These are phyloP conservation scores for Leptodontidium sp. DNA, from an alignment of 2,329 filamentous ascomycete species.

Conservation along the genomic window DNA sequence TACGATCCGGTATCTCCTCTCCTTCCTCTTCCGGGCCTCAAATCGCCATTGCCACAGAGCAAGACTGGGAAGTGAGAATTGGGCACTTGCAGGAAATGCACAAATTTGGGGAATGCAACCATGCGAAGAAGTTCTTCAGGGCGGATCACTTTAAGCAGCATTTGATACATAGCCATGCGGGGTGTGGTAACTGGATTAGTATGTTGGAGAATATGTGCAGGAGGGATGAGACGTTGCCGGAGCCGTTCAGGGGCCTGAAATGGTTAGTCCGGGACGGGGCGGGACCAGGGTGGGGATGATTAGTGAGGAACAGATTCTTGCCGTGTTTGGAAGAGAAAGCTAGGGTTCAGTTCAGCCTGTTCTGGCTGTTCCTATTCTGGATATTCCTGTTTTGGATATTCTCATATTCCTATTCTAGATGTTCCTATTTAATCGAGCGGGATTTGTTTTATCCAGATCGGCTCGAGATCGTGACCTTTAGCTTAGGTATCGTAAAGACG, in stretches of 20 bases:
- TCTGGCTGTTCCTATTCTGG: no score
- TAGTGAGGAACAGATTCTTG: slow-evolving; percentile 37
- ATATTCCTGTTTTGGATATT: no score
- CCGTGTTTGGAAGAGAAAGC: no score
- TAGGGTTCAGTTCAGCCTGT: no score
- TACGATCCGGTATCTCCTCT: slow-evolving; percentile 50
- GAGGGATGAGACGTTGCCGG: slow-evolving; percentile 77
- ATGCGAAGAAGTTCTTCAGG: slow-evolving; percentile 96
- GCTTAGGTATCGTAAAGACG: no score
- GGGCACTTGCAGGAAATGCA: slow-evolving; percentile 90
- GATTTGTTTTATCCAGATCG: no score
- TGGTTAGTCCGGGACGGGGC: slow-evolving; percentile 36
- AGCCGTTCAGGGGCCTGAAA: slow-evolving; percentile 45
- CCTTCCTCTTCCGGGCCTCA: slow-evolving; percentile 51
- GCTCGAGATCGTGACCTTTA: no score
- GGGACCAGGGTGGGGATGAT: slow-evolving; percentile 42
- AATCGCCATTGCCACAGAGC: slow-evolving; percentile 67
- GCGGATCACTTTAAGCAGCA: slow-evolving; percentile 98
- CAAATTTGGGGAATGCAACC: slow-evolving; percentile 98
- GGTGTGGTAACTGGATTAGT: slow-evolving; percentile 98
- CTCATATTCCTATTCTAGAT: no score
- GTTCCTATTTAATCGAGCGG: no score
- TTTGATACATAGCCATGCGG: slow-evolving; percentile 95
- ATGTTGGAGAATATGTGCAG: slow-evolving; percentile 97
- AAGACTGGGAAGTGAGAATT: slow-evolving; percentile 87